Percentiles rank a stretch among this genome's conserved stretches.
Conservation (phyloP, 2,329 filamentous ascomycete species). For the Pyrenophora seminiperda region DNA sequence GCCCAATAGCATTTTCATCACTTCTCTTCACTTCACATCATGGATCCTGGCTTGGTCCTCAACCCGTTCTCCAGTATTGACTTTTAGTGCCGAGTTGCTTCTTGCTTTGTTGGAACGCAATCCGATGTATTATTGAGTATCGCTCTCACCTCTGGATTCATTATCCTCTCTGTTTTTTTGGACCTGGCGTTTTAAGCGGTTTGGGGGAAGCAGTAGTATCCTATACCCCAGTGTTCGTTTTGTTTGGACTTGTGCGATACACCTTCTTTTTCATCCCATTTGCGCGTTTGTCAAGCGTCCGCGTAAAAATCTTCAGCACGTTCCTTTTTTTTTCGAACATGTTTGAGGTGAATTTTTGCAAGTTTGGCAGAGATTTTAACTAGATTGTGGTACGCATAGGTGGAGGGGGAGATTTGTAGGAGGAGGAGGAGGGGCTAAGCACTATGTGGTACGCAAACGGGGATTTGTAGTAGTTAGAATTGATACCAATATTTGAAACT, state of each 20-base stretch:
- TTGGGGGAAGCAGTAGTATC: constrained; percentile 31
- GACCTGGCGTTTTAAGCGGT: constrained; percentile 22
- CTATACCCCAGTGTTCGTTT: constrained; percentile 32
- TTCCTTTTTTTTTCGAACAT: not conserved
- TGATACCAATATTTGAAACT: not conserved
- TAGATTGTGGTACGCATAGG: constrained; percentile 1
- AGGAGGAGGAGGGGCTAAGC: not conserved
- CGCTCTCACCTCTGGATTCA: constrained; percentile 15
- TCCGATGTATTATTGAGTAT: constrained; percentile 8
- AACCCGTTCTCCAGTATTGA: constrained; percentile 15
- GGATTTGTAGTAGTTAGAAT: no score
- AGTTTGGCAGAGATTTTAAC: not conserved
- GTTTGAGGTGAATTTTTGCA: not conserved
- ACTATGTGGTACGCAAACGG: constrained; percentile 1
- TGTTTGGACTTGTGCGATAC: constrained; percentile 3
- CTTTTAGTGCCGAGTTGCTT: constrained; percentile 15
- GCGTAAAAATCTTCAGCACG: not conserved
- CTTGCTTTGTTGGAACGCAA: not conserved
- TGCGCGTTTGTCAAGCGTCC: no score
- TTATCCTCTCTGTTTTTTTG: constrained; percentile 9
- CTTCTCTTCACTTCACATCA: constrained; percentile 16
- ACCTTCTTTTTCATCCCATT: not conserved
- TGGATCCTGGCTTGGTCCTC: constrained; percentile 26
- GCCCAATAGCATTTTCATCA: not conserved
- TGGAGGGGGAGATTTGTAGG: not conserved